Evolutionary conservation across 116 monocot species (phyloP), one percentile per base, ranked within the genome.

Genomic region (Posidonia oceanica): DNA sequence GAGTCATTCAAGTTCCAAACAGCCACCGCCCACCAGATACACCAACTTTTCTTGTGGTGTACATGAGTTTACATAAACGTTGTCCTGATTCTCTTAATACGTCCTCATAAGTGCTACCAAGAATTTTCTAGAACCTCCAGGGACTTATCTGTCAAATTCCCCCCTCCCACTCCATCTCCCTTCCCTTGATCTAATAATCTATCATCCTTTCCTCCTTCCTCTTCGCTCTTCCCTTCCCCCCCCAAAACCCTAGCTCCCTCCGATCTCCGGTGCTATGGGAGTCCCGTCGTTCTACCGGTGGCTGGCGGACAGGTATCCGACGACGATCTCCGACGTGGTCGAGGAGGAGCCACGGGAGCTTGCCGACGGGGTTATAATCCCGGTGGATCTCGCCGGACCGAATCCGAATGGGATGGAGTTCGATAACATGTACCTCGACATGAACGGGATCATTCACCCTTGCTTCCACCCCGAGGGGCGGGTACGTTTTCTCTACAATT

Each of bases 361-460:
- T 22, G 23, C 87, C 54, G 78, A 88, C 54, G 95, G 80, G 16
- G 74, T 84, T 40, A 17, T 64, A 42, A 37, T 94, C 63, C 92
- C 97, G 10, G 73, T 87, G 61, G 97, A 97, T 71, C 81, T 82
- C 63, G 79, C 84, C 37, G 84, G 82, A 69, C 87, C 87, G 17
- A 98, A 92, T 64, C 98, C 98, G 13, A 98, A 98, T 61, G 86
- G 82, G 20, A 67, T 90, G 70, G 93, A 98, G 68, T 98, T 80
- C 74, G 93, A 98, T 61, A 98, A 89, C 53, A 76, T 98, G 17
- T 98, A 98, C 54, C 87, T 97, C 52, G 97, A 91, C 73, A 96
- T 96, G 96, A 96, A 96, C 70, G 91, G 89, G n/a, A 96, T 91
- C 61, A 97, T 97, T 36, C 97, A 89, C 66, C 97, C 92, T 15